Conservation (phyloP, 139 green algal genomes). For the Yamagishiella unicocca region DNA sequence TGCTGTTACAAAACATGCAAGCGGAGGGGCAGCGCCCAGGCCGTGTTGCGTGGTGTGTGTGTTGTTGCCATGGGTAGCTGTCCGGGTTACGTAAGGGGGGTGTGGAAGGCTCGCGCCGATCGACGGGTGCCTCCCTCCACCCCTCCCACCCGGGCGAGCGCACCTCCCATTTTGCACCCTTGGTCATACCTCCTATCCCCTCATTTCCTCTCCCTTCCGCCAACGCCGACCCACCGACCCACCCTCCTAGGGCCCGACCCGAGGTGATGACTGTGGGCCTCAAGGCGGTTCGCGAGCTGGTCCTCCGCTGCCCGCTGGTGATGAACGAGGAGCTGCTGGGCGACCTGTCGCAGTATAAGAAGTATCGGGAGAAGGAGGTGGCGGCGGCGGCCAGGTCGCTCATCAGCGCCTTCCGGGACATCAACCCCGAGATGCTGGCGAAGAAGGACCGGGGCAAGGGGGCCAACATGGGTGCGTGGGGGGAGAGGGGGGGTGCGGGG, state of each 20-base stretch:
- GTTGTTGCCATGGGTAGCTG: too few relatives aligned
- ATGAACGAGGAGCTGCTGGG: slow-evolving; percentile 93
- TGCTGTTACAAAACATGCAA: too few relatives aligned
- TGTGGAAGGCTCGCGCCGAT: too few relatives aligned
- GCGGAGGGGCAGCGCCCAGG: too few relatives aligned
- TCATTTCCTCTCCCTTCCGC: neutral
- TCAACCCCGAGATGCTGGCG: slow-evolving; percentile 91
- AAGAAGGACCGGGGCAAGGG: slow-evolving; percentile 92
- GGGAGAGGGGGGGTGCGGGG: neutral
- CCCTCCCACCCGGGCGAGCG: too few relatives aligned
- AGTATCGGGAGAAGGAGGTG: slow-evolving; percentile 91
- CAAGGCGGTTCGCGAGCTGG: slow-evolving; percentile 94
- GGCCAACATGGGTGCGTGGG: slow-evolving; percentile 73
- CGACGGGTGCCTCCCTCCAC: too few relatives aligned
- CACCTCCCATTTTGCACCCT: too few relatives aligned
- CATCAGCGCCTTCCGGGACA: slow-evolving; percentile 91
- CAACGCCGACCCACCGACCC: neutral
- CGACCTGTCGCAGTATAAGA: slow-evolving; percentile 90
- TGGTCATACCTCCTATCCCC: neutral
- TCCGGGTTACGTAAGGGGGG: too few relatives aligned
- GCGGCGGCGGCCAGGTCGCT: slow-evolving; percentile 82
- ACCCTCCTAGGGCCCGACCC: slow-evolving; percentile 60
- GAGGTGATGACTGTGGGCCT: slow-evolving; percentile 92
- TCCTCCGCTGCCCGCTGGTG: slow-evolving; percentile 85
- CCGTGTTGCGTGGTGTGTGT: too few relatives aligned